Base-by-base conservation (phyloP, 352 stramenopile genomes). In the Phytopythium kandeliae region DNA sequence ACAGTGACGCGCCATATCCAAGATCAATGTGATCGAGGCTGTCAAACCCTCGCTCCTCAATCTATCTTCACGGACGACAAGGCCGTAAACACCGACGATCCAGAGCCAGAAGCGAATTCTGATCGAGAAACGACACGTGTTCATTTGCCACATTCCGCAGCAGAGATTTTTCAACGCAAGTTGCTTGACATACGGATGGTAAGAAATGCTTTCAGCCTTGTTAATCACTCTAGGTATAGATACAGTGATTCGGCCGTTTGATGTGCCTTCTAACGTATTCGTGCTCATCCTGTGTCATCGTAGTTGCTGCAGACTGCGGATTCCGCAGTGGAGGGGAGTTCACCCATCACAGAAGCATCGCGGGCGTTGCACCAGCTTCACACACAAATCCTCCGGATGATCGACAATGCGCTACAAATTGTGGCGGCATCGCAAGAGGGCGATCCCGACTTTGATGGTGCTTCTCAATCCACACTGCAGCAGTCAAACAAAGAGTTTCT, bases 161-260 rank as follows among this genome's bases (percentile, higher is more conserved):
- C 43, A 9, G 7, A 35, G 10, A 17, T 40, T 16, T 13, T 62
- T 17, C 24, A 54, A 28, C 6, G 40, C 21, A 47, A 53, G 4
- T 43, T 76, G 19, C 17, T 56, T 13, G 59, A 71, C n/a, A 71
- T 73, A 41, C 48, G 68, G 31, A 76, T 40, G 64, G 67, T 72
- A 56, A 22, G 31, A 12, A 13, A 26, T 4, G 0, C 37, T n/a
- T n/a, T n/a, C n/a, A n/a, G n/a, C n/a, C n/a, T n/a, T n/a, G n/a
- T n/a, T n/a, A n/a, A n/a, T n/a, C n/a, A n/a, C n/a, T n/a, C n/a
- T n/a, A n/a, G n/a, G n/a, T n/a, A n/a, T n/a, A n/a, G n/a, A n/a
- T n/a, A n/a, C n/a, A n/a, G n/a, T n/a, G n/a, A n/a, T n/a, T n/a
- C n/a, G n/a, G n/a, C n/a, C n/a, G n/a, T n/a, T n/a, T 28, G 5